Percentiles rank a stretch among this genome's conserved stretches.
phyloP scores from a whole-genome alignment of 441 rosid genomes.

The Populus hybrid region DNA sequence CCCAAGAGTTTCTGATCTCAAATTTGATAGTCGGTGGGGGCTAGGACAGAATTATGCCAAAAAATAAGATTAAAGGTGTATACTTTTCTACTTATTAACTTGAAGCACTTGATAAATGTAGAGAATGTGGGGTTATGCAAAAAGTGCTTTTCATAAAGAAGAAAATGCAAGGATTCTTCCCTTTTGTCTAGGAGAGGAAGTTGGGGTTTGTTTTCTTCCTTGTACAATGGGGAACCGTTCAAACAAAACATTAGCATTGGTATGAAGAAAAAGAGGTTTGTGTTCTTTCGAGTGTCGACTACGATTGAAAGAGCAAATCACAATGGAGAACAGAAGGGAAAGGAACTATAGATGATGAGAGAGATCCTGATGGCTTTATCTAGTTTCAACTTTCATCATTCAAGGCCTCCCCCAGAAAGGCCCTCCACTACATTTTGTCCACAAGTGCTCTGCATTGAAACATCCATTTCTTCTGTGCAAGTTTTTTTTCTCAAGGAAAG shows the following conservation, averaged over 20 bases:
- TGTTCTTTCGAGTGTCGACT: background rate
- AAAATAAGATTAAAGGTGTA: background rate
- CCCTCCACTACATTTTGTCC: constrained; percentile 31
- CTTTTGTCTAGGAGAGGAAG: constrained; percentile 1
- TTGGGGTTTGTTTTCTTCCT: constrained; percentile 17
- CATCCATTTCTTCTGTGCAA: constrained; percentile 8
- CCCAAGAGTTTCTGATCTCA: background rate
- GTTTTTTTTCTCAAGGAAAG: background rate
- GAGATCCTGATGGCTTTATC: constrained; percentile 10
- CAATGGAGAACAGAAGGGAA: constrained; percentile 1
- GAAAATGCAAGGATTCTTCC: background rate
- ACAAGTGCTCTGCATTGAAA: constrained; percentile 20
- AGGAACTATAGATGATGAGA: background rate
- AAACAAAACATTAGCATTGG: background rate
- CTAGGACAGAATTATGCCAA: background rate
- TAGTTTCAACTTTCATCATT: constrained; percentile 28
- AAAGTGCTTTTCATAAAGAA: background rate
- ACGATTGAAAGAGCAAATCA: background rate
- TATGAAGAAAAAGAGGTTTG: background rate
- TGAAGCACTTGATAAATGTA: background rate
- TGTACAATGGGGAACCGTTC: background rate
- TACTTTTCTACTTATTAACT: background rate
- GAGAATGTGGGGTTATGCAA: background rate
- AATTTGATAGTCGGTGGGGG: background rate
- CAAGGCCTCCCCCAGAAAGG: background rate